These are phyloP conservation scores for Sanghuangporus baumii DNA, from an alignment of 1,284 basidiomycete genomes.

Conservation along the genomic window DNA sequence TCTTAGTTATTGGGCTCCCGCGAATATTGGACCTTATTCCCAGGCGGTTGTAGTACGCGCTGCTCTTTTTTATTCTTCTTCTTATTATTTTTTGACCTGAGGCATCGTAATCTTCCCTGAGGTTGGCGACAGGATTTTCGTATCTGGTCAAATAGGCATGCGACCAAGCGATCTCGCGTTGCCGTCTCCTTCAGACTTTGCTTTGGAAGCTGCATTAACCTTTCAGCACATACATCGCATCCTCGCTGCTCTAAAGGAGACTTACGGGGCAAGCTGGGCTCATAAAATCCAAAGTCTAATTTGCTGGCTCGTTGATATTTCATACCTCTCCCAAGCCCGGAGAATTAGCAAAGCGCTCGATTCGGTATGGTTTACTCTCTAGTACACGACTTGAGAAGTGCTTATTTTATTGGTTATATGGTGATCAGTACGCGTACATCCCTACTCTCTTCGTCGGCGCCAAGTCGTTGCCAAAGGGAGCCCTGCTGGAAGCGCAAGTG, in stretches of 20 bases:
- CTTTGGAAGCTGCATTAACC: slow-evolving; percentile 65
- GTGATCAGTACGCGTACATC: slow-evolving; percentile 18
- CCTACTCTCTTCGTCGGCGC: slow-evolving; percentile 68
- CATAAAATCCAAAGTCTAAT: slow-evolving; percentile 57
- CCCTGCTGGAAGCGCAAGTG: slow-evolving; percentile 69
- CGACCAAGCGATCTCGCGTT: slow-evolving; percentile 71
- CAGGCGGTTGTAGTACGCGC: slow-evolving; percentile 74
- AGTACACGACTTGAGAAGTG: slow-evolving; percentile 6
- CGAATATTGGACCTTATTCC: slow-evolving; percentile 98
- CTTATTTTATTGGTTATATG: neutral
- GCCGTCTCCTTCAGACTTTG: slow-evolving; percentile 52
- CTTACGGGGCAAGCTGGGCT: slow-evolving; percentile 53
- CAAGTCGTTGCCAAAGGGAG: slow-evolving; percentile 71
- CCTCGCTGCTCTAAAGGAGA: slow-evolving; percentile 47
- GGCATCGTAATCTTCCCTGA: slow-evolving; percentile 27
- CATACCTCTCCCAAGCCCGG: slow-evolving; percentile 28
- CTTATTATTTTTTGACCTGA: neutral
- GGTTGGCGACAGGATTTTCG: slow-evolving; percentile 70
- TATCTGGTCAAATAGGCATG: slow-evolving; percentile 95
- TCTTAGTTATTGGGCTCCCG: slow-evolving; percentile 97
- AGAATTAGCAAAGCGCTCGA: slow-evolving; percentile 27
- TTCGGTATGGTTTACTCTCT: slow-evolving; percentile 21
- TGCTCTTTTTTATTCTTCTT: neutral
- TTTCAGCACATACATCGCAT: slow-evolving; percentile 81
- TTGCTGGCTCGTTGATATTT: slow-evolving; percentile 54